A percentile compares a stretch with the other conserved stretches of the same genome.
phyloP scores from a whole-genome alignment of 140 eudicot genomes.

The Flaveria floridana region DNA sequence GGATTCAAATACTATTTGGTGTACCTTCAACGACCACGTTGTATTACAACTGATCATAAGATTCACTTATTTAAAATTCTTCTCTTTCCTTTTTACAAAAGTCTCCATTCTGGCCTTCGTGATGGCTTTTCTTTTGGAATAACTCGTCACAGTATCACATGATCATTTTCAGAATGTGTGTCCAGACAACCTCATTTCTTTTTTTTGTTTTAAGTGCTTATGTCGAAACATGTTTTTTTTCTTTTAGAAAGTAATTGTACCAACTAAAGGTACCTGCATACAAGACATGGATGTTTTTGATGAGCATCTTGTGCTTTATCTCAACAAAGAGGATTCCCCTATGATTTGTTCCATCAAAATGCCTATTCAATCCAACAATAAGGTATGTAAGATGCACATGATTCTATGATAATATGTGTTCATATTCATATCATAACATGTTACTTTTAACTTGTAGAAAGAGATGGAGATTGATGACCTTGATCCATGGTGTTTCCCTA shows the following conservation, averaged over 20 bases:
- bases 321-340: conserved; percentile 52
- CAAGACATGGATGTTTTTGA: conserved; percentile 81
- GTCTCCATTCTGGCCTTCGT: too few species aligned
- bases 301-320: conserved; percentile 65
- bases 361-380: conserved; percentile 50
- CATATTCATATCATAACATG: background rate
- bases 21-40: background rate
- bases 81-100: too few species aligned
- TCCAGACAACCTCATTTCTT: background rate
- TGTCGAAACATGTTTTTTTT: background rate
- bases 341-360: conserved; percentile 65
- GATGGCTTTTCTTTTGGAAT: too few species aligned
- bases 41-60: background rate
- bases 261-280: conserved; percentile 53
- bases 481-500: conserved; percentile 84
- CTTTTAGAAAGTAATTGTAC: conserved; percentile 53
- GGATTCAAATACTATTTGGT: background rate
- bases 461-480: conserved; percentile 57
- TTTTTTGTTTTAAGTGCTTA: background rate
- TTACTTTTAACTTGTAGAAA: conserved; percentile 39
- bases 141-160: background rate
- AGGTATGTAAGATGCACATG: conserved; percentile 46
- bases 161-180: background rate
- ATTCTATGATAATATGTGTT: background rate
- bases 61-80: background rate